Evolutionary conservation across 495 filamentous ascomycete genomes (phyloP).

Genomic region (Platismatia glauca): DNA sequence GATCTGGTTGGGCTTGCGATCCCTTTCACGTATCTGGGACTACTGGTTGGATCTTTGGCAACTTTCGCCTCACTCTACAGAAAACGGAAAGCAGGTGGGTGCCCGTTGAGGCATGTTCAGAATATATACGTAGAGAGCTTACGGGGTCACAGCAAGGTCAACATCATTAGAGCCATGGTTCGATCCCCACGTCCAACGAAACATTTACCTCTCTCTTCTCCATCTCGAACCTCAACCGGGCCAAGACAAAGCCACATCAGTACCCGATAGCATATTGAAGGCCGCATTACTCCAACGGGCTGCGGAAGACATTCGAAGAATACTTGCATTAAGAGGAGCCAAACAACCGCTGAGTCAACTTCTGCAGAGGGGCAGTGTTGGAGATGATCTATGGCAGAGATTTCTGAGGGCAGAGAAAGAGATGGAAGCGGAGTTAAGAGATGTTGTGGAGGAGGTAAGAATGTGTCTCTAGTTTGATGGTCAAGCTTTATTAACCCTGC

Average conservation of each 20-base stretch:
- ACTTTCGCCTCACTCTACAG: slow-evolving; percentile 90
- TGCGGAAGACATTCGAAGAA: slow-evolving; percentile 80
- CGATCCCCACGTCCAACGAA: slow-evolving; percentile 74
- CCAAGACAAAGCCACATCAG: slow-evolving; percentile 58
- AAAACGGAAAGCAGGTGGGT: slow-evolving; percentile 81
- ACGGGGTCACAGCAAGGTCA: slow-evolving; percentile 49
- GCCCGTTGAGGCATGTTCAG: neutral
- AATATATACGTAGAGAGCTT: slow-evolving; percentile 12
- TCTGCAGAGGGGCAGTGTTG: slow-evolving; percentile 81
- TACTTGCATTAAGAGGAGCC: slow-evolving; percentile 72
- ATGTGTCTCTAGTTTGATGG: neutral
- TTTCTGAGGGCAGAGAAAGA: slow-evolving; percentile 89
- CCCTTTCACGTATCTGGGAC: slow-evolving; percentile 76
- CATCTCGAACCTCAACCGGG: slow-evolving; percentile 65
- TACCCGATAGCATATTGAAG: slow-evolving; percentile 79
- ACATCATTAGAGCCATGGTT: slow-evolving; percentile 89
- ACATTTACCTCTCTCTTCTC: slow-evolving; percentile 87
- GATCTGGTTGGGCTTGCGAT: slow-evolving; percentile 75
- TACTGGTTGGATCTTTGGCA: slow-evolving; percentile 77
- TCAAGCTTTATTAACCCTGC: slow-evolving; percentile 3
- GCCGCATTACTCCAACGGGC: slow-evolving; percentile 87
- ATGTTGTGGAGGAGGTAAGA: slow-evolving; percentile 84
- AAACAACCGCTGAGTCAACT: slow-evolving; percentile 78
- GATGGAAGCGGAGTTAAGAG: slow-evolving; percentile 89
- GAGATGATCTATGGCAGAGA: slow-evolving; percentile 93